Conservation (phyloP, 2,329 filamentous ascomycete genomes). For the Penicillium italicum region DNA sequence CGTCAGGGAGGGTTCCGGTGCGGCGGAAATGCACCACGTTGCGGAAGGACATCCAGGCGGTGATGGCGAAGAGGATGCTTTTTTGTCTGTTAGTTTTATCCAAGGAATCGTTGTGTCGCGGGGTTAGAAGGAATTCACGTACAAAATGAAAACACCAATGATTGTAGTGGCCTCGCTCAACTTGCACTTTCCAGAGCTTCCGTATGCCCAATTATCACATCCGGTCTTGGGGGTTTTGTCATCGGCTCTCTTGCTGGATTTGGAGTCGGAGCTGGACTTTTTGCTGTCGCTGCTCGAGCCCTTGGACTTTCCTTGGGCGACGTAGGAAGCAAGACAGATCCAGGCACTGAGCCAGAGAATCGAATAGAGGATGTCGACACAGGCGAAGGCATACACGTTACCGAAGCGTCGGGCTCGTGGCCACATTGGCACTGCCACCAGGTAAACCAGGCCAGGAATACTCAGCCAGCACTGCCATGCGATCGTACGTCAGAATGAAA, state of each 20-base stretch:
- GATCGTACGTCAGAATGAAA: neutral
- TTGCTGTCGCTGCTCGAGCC: slow-evolving; percentile 35
- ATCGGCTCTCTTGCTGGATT: slow-evolving; percentile 35
- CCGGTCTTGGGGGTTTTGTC: slow-evolving; percentile 22
- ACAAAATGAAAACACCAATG: slow-evolving; percentile 57
- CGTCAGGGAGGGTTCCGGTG: slow-evolving; percentile 53
- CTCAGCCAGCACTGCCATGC: slow-evolving; percentile 55
- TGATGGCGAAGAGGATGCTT: slow-evolving; percentile 54
- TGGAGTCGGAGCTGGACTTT: slow-evolving; percentile 29
- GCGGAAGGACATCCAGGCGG: slow-evolving; percentile 52
- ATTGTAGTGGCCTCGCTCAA: slow-evolving; percentile 55
- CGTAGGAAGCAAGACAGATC: slow-evolving; percentile 55
- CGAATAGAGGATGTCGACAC: slow-evolving; percentile 52
- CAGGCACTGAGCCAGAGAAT: slow-evolving; percentile 60
- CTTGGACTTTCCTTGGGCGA: slow-evolving; percentile 51
- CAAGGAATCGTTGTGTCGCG: neutral
- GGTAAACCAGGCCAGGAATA: slow-evolving; percentile 57
- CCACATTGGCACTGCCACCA: slow-evolving; percentile 60
- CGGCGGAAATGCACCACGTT: slow-evolving; percentile 56
- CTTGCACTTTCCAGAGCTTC: slow-evolving; percentile 54
- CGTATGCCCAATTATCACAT: slow-evolving; percentile 48
- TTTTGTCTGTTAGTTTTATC: neutral
- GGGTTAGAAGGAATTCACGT: slow-evolving; percentile 23
- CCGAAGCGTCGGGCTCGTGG: slow-evolving; percentile 56
- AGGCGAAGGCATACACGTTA: slow-evolving; percentile 58